A percentile compares a stretch with the other conserved stretches of the same genome.
Evolutionary conservation across 768 basidiomycete species (phyloP).

Genomic region (Gymnopilus dilepis): DNA sequence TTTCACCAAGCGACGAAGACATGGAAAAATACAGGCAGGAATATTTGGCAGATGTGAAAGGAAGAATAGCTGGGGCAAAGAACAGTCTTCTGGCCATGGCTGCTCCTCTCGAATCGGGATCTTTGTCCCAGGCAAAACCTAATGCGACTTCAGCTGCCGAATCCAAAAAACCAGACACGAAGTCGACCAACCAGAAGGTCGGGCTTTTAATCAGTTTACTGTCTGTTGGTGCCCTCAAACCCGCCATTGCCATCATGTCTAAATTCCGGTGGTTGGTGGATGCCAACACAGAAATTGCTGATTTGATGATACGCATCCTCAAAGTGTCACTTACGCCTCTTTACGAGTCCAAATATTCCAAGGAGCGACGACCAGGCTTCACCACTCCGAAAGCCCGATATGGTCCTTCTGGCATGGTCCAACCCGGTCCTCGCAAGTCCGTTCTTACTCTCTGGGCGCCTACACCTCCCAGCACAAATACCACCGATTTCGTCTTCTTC

Average conservation of each 20-base stretch:
- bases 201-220: constrained; percentile 82
- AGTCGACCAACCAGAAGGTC: constrained; percentile 76
- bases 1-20: constrained; percentile 67
- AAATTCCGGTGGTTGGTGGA: constrained; percentile 88
- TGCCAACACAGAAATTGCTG: constrained; percentile 82
- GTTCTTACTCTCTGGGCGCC: constrained; percentile 80
- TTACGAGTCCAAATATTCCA: constrained; percentile 60
- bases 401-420: constrained; percentile 57
- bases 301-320: constrained; percentile 80
- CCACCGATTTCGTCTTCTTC: constrained; percentile 87
- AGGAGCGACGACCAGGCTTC: constrained; percentile 68
- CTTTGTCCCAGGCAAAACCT: constrained; percentile 43
- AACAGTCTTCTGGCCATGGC: constrained; percentile 84
- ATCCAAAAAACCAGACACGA: constrained; percentile 47
- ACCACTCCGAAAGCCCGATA: constrained; percentile 67
- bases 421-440: constrained; percentile 61
- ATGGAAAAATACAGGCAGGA: constrained; percentile 73
- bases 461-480: constrained; percentile 76
- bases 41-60: constrained; percentile 65
- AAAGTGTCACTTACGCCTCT: constrained; percentile 71
- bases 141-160: constrained; percentile 46
- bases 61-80: constrained; percentile 72
- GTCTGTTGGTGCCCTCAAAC: constrained; percentile 81
- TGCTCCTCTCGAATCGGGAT: constrained; percentile 70
- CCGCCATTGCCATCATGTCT: constrained; percentile 78